phyloP scores from a whole-genome alignment of 495 filamentous ascomycete species.

The Penicillium paxilli region DNA sequence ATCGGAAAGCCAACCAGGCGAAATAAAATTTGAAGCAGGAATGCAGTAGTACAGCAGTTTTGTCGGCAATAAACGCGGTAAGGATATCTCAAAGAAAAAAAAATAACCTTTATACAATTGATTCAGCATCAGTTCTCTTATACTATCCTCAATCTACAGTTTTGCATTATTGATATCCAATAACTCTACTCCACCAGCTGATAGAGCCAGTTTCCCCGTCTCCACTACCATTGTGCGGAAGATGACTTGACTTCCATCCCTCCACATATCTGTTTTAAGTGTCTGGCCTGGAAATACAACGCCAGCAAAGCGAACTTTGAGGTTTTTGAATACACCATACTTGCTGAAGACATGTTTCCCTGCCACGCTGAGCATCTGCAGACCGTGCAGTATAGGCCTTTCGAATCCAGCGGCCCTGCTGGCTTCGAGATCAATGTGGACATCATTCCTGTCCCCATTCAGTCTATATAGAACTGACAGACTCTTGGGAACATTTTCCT shows the following conservation, averaged over 20 bases:
- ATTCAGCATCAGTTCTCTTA: too few species aligned
- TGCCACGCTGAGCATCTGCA: slow-evolving; percentile 92
- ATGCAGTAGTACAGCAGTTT: too few species aligned
- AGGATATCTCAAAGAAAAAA: too few species aligned
- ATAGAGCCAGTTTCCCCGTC: slow-evolving; percentile 92
- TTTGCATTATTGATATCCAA: slow-evolving; percentile 58
- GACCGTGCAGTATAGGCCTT: slow-evolving; percentile 88
- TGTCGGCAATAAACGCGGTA: too few species aligned
- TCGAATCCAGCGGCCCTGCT: slow-evolving; percentile 96
- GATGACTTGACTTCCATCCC: slow-evolving; percentile 78
- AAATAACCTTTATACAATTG: too few species aligned
- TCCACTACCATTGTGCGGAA: slow-evolving; percentile 95
- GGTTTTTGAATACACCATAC: slow-evolving; percentile 84
- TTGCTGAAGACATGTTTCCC: slow-evolving; percentile 86
- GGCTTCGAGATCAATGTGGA: slow-evolving; percentile 95
- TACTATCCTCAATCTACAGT: too few species aligned
- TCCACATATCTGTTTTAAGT: slow-evolving; percentile 97
- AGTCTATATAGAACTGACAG: slow-evolving; percentile 93
- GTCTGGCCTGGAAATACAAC: slow-evolving; percentile 93
- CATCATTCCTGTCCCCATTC: slow-evolving; percentile 88
- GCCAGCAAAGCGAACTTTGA: slow-evolving; percentile 96
- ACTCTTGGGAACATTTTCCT: slow-evolving; percentile 88
- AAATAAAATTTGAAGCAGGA: too few species aligned
- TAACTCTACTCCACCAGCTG: slow-evolving; percentile 84
- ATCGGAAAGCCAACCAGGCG: not conserved